Base-by-base conservation (phyloP, 208 protist species). In the Leishmania lainsoni region DNA sequence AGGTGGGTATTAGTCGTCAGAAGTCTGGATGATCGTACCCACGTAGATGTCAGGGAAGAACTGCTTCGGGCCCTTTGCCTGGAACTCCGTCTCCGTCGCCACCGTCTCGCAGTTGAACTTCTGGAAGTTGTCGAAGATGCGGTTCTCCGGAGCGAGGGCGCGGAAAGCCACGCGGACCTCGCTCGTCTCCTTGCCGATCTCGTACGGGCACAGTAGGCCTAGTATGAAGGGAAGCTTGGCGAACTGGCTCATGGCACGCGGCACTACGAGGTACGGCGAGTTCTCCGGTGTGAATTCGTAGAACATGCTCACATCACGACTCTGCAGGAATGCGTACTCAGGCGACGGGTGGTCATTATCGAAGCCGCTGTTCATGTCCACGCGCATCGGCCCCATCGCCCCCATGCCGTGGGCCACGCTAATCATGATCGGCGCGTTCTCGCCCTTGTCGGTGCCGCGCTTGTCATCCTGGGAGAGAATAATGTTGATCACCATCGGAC, bases 11-110 rank as follows among this genome's bases (percentile, higher is more conserved):
- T 88, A 89, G 32, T 91, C 80, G 71, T 90, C 83, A 54, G 88
- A 90, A 1, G 86, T 91, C 73, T 94, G 89, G 59, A 96, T 84
- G 78, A 92, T 87, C 49, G 93, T 92, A 54, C 93, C 93, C 48
- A 90, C 84, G 83, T 94, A 96, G 63, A 96, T 91, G 79, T 94
- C 93, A 17, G 91, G 93, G 86, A 96, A 96, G 80, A 96, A 96
- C 81, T 94, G 89, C 66, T 88, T 90, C 6, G 86, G 85, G n/a
- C 79, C 70, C 45, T 86, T 86, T 56, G 86, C 89, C 84, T 96
- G 93, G 80, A 93, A 96, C 86, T 96, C 91, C 63, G 90, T 89
- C 75, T 96, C 85, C 35, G 86, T 91, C 0, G 91, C 78, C 48
- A 93, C 79, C 22, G 88, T 91, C 59, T 87, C 82, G 76, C 79